phyloP scores from a whole-genome alignment of 2,329 filamentous ascomycete species.

The Purpureocillium takamizusanense region DNA sequence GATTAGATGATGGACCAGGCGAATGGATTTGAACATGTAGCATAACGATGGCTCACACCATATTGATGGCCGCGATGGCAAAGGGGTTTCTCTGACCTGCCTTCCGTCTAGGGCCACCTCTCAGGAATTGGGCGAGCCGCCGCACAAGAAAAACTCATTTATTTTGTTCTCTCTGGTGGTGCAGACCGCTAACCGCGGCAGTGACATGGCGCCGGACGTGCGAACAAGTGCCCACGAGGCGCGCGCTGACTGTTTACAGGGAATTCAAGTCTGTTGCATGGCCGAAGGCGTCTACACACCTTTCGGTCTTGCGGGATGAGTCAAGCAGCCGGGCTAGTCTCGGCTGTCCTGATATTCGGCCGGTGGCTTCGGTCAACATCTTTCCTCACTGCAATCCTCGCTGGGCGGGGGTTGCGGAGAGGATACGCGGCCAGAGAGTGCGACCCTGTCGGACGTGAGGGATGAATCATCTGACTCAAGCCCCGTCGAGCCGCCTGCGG shows the following conservation, averaged over 20 bases:
- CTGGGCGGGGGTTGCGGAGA: slow-evolving; percentile 40
- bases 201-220: slow-evolving; percentile 11
- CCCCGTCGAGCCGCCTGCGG: neutral
- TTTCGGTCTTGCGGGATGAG: no score
- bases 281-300: no score
- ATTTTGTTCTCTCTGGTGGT: neutral
- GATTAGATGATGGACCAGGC: slow-evolving; percentile 1
- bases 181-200: slow-evolving; percentile 19
- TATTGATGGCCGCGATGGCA: neutral
- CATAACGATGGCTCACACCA: slow-evolving; percentile 8
- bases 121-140: neutral
- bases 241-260: no score
- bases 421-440: slow-evolving; percentile 14
- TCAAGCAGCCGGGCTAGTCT: neutral
- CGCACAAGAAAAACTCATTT: neutral
- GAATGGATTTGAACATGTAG: slow-evolving; percentile 6
- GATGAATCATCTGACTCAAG: neutral
- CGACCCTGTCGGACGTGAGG: neutral
- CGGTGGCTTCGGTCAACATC: slow-evolving; percentile 14
- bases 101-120: neutral
- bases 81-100: neutral
- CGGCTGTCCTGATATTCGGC: neutral
- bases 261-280: no score
- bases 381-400: slow-evolving; percentile 45
- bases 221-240: no score